Evolutionary conservation across 2,329 filamentous ascomycete species (phyloP).

Genomic region (Didymella sp.): DNA sequence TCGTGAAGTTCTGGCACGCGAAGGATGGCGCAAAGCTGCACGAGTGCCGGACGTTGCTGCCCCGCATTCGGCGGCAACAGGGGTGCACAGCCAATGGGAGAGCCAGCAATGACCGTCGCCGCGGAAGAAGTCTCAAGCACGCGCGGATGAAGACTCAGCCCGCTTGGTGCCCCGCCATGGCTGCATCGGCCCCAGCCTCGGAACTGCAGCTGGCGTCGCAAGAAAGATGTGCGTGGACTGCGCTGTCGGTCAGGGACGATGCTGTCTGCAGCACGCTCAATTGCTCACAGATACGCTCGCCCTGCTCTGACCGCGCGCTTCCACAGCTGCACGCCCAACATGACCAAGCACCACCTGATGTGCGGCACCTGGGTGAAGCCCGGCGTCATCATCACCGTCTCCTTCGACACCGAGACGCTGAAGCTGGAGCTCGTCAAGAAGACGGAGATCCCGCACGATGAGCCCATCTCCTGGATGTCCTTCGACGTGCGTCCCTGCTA

Average conservation of each 20-base stretch:
- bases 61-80: slow-evolving; percentile 26
- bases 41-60: slow-evolving; percentile 35
- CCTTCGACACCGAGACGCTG: slow-evolving; percentile 82
- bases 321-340: slow-evolving; percentile 20
- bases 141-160: slow-evolving; percentile 38
- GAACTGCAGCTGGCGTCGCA: slow-evolving; percentile 21
- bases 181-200: slow-evolving; percentile 11
- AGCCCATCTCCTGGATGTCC: slow-evolving; percentile 93
- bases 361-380: slow-evolving; percentile 90
- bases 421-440: slow-evolving; percentile 78
- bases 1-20: slow-evolving; percentile 19
- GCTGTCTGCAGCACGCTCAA: slow-evolving; percentile 16
- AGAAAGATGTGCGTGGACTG: slow-evolving; percentile 19
- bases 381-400: slow-evolving; percentile 87
- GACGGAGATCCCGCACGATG: slow-evolving; percentile 79
- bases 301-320: slow-evolving; percentile 1
- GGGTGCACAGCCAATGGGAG: slow-evolving; percentile 64
- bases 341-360: slow-evolving; percentile 89
- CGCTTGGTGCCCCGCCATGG: slow-evolving; percentile 37
- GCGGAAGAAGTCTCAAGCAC: slow-evolving; percentile 22
- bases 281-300: slow-evolving; percentile 4
- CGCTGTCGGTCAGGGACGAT: slow-evolving; percentile 4
- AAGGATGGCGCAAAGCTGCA: slow-evolving; percentile 13
- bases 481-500: slow-evolving; percentile 74
- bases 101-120: not conserved